A percentile compares a stretch with the other conserved stretches of the same genome.
phyloP scores from a whole-genome alignment of 2,329 filamentous ascomycete genomes.

The Acephala macrosclerotiorum region DNA sequence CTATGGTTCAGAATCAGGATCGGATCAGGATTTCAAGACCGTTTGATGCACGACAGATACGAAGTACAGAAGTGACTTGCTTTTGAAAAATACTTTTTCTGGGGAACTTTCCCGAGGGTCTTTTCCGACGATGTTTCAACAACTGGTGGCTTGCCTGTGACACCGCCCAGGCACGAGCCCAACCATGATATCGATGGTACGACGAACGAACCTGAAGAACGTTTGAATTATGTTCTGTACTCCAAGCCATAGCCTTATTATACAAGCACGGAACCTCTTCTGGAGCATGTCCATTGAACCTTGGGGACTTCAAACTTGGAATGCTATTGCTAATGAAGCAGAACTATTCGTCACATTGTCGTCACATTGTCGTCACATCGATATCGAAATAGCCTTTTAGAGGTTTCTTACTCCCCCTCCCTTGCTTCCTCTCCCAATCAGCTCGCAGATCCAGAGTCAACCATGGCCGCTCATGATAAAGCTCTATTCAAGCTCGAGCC shows the following conservation, averaged over 20 bases:
- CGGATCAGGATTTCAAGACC: background rate
- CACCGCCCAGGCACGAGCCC: background rate
- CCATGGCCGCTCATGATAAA: background rate
- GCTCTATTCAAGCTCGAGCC: conserved; percentile 5
- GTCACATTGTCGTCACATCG: conserved; percentile 9
- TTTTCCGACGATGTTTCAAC: conserved; percentile 8
- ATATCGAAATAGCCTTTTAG: conserved; percentile 4
- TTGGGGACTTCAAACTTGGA: background rate
- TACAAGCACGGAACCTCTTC: background rate
- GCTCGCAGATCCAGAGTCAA: background rate
- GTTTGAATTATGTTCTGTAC: background rate
- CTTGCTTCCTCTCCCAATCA: conserved; percentile 2
- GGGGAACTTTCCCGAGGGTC: conserved; percentile 1
- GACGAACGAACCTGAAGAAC: background rate
- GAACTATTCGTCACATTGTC: conserved; percentile 3
- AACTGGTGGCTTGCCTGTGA: background rate
- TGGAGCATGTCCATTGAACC: background rate
- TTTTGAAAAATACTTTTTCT: background rate
- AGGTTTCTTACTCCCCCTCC: background rate
- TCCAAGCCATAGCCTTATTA: background rate
- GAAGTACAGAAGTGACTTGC: background rate
- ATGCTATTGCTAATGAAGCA: background rate
- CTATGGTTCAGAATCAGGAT: background rate
- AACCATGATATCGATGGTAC: background rate
- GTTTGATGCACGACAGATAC: conserved; percentile 1